These are phyloP conservation scores for Castanea mollissima DNA, from an alignment of 306 rosid species.

Conservation along the genomic window DNA sequence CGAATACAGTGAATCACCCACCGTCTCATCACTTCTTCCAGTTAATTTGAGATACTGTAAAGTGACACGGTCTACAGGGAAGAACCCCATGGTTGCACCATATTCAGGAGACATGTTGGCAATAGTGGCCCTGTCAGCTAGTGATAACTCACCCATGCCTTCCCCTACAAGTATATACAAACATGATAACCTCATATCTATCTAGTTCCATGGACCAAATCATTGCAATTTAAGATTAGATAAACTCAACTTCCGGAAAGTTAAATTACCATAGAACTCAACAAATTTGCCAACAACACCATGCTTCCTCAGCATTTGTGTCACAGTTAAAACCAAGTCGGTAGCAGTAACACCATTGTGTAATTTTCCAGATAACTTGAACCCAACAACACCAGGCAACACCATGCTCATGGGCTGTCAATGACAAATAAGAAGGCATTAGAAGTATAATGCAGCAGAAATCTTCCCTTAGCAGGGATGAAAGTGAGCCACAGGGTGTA, in stretches of 20 bases:
- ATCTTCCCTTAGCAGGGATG: slow-evolving; percentile 16
- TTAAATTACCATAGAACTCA: slow-evolving; percentile 75
- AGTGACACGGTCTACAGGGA: slow-evolving; percentile 93
- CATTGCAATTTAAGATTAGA: background rate
- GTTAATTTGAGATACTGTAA: slow-evolving; percentile 92
- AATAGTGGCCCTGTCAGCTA: slow-evolving; percentile 98
- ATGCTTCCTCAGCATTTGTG: slow-evolving; percentile 90
- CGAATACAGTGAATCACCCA: slow-evolving; percentile 36
- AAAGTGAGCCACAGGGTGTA: background rate
- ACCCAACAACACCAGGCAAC: slow-evolving; percentile 93
- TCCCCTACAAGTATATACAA: slow-evolving; percentile 57
- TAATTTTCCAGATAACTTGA: slow-evolving; percentile 82
- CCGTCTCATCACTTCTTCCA: slow-evolving; percentile 92
- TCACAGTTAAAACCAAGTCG: slow-evolving; percentile 88
- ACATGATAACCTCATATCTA: slow-evolving; percentile 8
- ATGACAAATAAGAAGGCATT: slow-evolving; percentile 32
- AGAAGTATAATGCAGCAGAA: slow-evolving; percentile 16
- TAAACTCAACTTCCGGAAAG: background rate
- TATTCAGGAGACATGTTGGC: slow-evolving; percentile 99
- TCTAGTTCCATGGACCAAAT: background rate
- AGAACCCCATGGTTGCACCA: slow-evolving; percentile 99
- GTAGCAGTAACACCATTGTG: slow-evolving; percentile 85
- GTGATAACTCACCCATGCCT: slow-evolving; percentile 85
- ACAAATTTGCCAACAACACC: slow-evolving; percentile 97
- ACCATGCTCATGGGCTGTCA: slow-evolving; percentile 97